phyloP scores from a whole-genome alignment of 306 rosid genomes.

The Malus sieversii region DNA sequence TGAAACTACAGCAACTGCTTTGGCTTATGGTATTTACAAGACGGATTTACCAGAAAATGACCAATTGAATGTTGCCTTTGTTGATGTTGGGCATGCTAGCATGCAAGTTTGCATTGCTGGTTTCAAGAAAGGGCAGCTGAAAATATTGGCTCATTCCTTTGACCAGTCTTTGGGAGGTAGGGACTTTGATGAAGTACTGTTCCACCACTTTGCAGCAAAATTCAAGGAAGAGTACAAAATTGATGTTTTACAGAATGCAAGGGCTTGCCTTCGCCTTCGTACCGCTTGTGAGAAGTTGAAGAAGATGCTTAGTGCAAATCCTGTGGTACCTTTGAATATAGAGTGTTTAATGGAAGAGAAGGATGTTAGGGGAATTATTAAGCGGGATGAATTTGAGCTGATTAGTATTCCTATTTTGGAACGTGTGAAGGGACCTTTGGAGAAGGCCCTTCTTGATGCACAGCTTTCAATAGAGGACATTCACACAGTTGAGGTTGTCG shows the following conservation, averaged over 20 bases:
- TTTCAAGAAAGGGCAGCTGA: slow-evolving; percentile 80
- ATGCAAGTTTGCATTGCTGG: slow-evolving; percentile 98
- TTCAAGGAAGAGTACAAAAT: slow-evolving; percentile 81
- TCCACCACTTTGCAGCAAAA: slow-evolving; percentile 68
- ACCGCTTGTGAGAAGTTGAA: slow-evolving; percentile 89
- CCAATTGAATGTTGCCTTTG: slow-evolving; percentile 80
- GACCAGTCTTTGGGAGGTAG: slow-evolving; percentile 91
- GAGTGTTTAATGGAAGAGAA: slow-evolving; percentile 98
- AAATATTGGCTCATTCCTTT: slow-evolving; percentile 69
- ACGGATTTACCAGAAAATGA: slow-evolving; percentile 87
- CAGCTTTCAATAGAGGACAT: slow-evolving; percentile 61
- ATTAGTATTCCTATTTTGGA: slow-evolving; percentile 75
- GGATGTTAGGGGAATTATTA: slow-evolving; percentile 76
- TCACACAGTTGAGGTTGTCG: slow-evolving; percentile 82
- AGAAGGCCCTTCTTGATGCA: slow-evolving; percentile 82
- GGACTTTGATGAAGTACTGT: slow-evolving; percentile 83
- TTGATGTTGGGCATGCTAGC: slow-evolving; percentile 90
- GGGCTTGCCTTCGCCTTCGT: slow-evolving; percentile 77
- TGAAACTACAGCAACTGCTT: slow-evolving; percentile 88
- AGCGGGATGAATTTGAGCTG: slow-evolving; percentile 88
- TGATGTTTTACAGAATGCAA: slow-evolving; percentile 74
- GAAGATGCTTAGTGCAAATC: slow-evolving; percentile 93
- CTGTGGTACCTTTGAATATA: slow-evolving; percentile 78
- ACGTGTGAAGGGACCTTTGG: slow-evolving; percentile 79
- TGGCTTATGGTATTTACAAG: slow-evolving; percentile 95